Base-by-base conservation (phyloP, 495 filamentous ascomycete genomes). In the Annulohypoxylon nitens region DNA sequence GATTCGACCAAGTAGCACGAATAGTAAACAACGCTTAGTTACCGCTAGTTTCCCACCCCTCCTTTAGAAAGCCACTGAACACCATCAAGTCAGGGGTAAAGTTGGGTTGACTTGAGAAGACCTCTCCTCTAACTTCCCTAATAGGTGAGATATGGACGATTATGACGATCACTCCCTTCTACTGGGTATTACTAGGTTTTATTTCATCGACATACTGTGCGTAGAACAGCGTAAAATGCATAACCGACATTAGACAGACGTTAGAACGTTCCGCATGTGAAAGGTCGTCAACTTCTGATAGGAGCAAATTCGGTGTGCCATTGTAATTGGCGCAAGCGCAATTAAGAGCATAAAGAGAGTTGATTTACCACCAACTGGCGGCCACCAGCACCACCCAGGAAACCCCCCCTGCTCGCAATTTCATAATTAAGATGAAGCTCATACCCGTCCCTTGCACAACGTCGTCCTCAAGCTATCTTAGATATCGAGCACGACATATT, bases 401-500 rank as follows among this genome's bases (percentile, higher is more conserved):
- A 70, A 70, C 53, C 72, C 72, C 72, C 72, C 72, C 72, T 75
- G 72, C 30, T 37, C 63, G 72, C 41, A 75, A 75, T 75, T 69
- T 75, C 45, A 68, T 68, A 70, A 55, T 75, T 54, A 75, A 75
- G 67, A 75, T 75, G 72, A 75, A 75, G 55, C 64, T 70, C 72
- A 75, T 67, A 75, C 67, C 63, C 62, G 50, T 70, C 72, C 72
- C 72, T 74, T 70, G 67, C 66, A 75, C 72, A 60, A 60, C 63
- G 72, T 70, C 67, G 67, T 64, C 64, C 63, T 60, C 26, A 37
- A 58, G 59, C 43, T 25, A 64, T 61, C 72, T 51, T 9, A 54
- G 34, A 23, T 62, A 34, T 71, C 58, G 36, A 60, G 72, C 72
- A 75, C 72, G 72, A 75, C 72, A 71, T 68, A 41, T 68, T 30